Evolutionary conservation across 495 filamentous ascomycete species (phyloP).

Genomic region (Pseudoneurospora amorphoporcata): DNA sequence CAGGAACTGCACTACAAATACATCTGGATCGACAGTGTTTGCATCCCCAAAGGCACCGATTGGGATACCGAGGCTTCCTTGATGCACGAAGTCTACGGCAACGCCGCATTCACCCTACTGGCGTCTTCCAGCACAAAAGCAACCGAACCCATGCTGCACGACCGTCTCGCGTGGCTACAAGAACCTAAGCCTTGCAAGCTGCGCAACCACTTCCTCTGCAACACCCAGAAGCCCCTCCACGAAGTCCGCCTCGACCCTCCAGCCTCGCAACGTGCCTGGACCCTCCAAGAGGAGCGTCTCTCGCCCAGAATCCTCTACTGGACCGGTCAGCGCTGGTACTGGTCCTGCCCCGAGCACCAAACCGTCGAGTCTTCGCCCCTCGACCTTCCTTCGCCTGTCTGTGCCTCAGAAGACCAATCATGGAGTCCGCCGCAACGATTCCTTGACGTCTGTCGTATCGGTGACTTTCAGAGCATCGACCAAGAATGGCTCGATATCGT

Average conservation of each 20-base stretch:
- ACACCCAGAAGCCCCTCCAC: conserved; percentile 12
- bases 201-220: conserved; percentile 17
- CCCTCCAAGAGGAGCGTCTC: conserved; percentile 23
- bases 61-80: conserved; percentile 21
- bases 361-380: conserved; percentile 11
- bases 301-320: conserved; percentile 24
- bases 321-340: conserved; percentile 21
- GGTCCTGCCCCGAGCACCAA: conserved; percentile 22
- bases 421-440: conserved; percentile 20
- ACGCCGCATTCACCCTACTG: conserved; percentile 21
- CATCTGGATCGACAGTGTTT: conserved; percentile 25
- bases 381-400: background rate
- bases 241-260: conserved; percentile 15
- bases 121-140: conserved; percentile 23
- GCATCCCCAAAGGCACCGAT: conserved; percentile 25
- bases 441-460: conserved; percentile 16
- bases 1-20: conserved; percentile 12
- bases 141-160: conserved; percentile 14
- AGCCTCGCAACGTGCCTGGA: conserved; percentile 21
- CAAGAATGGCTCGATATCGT: conserved; percentile 27
- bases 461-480: conserved; percentile 15
- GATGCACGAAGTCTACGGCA: conserved; percentile 27
- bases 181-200: conserved; percentile 16
- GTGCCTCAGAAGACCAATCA: background rate
- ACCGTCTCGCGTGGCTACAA: conserved; percentile 18